Percentiles rank a stretch among this genome's conserved stretches.
phyloP scores from a whole-genome alignment of 768 basidiomycete genomes.

The Lentinula detonsa region DNA sequence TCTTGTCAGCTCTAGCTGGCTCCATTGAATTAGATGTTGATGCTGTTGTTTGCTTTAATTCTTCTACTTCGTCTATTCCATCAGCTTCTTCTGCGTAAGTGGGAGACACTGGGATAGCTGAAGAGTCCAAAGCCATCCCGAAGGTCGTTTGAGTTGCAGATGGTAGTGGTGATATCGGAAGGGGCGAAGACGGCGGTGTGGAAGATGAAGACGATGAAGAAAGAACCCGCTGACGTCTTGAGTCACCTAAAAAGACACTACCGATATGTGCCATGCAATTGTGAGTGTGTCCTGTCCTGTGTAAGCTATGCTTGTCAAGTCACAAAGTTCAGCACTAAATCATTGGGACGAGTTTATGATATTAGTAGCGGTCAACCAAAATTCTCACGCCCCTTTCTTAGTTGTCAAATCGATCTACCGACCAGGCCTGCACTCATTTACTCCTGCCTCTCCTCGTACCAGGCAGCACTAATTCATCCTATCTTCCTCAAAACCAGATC shows the following conservation, averaged over 20 bases:
- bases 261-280: slow-evolving; percentile 55
- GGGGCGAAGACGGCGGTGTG: slow-evolving; percentile 21
- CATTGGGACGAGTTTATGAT: too few species aligned
- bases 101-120: slow-evolving; percentile 14
- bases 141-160: slow-evolving; percentile 16
- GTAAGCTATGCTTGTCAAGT: too few species aligned
- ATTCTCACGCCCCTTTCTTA: too few species aligned
- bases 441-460: too few species aligned
- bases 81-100: not conserved
- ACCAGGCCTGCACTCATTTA: too few species aligned
- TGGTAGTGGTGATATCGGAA: slow-evolving; percentile 35
- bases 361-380: too few species aligned
- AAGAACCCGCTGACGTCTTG: slow-evolving; percentile 57
- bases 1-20: slow-evolving; percentile 1
- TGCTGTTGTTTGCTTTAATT: not conserved
- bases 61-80: not conserved
- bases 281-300: not conserved
- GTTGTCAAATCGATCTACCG: too few species aligned
- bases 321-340: too few species aligned
- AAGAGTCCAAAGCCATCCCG: slow-evolving; percentile 16
- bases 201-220: slow-evolving; percentile 50
- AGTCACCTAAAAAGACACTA: slow-evolving; percentile 78
- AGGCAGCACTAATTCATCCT: too few species aligned
- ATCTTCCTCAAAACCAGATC: too few species aligned
- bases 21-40: not conserved